Evolutionary conservation across 345 rosid species (phyloP).

Genomic region (Bruguiera parviflora): DNA sequence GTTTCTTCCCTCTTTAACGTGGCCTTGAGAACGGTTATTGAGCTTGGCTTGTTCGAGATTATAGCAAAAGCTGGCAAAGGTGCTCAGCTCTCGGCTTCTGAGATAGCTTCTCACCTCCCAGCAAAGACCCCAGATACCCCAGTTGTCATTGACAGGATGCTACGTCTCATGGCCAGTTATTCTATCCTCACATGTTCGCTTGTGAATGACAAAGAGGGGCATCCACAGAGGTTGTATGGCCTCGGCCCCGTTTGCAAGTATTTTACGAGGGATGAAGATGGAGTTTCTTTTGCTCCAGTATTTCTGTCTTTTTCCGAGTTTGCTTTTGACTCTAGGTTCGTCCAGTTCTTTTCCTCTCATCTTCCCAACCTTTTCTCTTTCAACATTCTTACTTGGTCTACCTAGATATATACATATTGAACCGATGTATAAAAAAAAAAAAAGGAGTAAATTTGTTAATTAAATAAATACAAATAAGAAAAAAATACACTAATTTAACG

Average conservation of each 20-base stretch:
- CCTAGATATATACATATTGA: too few species aligned
- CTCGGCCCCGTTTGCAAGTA: neutral
- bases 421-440: too few species aligned
- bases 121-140: slow-evolving; percentile 1
- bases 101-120: slow-evolving; percentile 3
- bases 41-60: slow-evolving; percentile 8
- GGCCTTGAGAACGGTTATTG: neutral
- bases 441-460: too few species aligned
- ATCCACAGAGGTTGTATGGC: neutral
- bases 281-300: neutral
- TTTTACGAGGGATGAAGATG: neutral
- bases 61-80: slow-evolving; percentile 7
- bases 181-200: neutral
- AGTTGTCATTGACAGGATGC: slow-evolving; percentile 5
- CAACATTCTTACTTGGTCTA: too few species aligned
- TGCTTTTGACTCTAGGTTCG: too few species aligned
- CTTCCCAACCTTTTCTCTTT: too few species aligned
- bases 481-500: too few species aligned
- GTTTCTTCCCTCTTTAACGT: too few species aligned
- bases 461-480: too few species aligned
- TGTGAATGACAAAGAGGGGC: neutral
- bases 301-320: neutral
- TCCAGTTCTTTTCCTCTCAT: too few species aligned
- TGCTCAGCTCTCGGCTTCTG: slow-evolving; percentile 9
- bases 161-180: neutral